Evolutionary conservation across 495 filamentous ascomycete genomes (phyloP).

Genomic region (Penicillium taxi): DNA sequence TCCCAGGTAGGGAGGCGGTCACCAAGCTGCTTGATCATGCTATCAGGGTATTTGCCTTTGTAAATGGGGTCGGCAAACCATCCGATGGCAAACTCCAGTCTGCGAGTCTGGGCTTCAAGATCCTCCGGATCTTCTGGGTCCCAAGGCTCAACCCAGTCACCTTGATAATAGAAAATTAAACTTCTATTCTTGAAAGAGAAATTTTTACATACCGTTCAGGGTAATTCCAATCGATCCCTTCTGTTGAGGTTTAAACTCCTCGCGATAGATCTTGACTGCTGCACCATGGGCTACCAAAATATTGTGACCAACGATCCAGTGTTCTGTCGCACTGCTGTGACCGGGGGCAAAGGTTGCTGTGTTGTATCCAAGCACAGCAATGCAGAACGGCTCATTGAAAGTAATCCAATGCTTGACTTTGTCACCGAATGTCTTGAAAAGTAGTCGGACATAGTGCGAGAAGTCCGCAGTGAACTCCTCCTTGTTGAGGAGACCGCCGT

Average conservation of each 20-base stretch:
- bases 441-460: conserved; percentile 38
- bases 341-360: conserved; percentile 42
- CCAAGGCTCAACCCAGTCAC: conserved; percentile 45
- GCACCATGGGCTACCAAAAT: conserved; percentile 37
- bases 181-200: too few relatives aligned
- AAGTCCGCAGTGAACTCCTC: conserved; percentile 38
- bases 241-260: conserved; percentile 35
- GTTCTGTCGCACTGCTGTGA: conserved; percentile 38
- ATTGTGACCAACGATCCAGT: conserved; percentile 38
- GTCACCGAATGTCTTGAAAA: conserved; percentile 35
- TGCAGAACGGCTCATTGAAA: conserved; percentile 42
- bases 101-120: conserved; percentile 36
- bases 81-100: conserved; percentile 41
- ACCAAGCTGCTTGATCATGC: conserved; percentile 43
- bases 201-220: conserved; percentile 27
- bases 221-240: conserved; percentile 41
- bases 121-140: conserved; percentile 35
- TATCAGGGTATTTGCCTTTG: conserved; percentile 40
- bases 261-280: conserved; percentile 32
- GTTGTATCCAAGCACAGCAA: conserved; percentile 40
- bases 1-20: conserved; percentile 40
- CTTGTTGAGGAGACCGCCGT: conserved; percentile 40
- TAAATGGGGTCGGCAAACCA: conserved; percentile 46
- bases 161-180: too few relatives aligned
- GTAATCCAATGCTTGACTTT: conserved; percentile 47